These are phyloP conservation scores for Lachancea sp. DNA, from an alignment of 805 yeast genomes.

Conservation along the genomic window DNA sequence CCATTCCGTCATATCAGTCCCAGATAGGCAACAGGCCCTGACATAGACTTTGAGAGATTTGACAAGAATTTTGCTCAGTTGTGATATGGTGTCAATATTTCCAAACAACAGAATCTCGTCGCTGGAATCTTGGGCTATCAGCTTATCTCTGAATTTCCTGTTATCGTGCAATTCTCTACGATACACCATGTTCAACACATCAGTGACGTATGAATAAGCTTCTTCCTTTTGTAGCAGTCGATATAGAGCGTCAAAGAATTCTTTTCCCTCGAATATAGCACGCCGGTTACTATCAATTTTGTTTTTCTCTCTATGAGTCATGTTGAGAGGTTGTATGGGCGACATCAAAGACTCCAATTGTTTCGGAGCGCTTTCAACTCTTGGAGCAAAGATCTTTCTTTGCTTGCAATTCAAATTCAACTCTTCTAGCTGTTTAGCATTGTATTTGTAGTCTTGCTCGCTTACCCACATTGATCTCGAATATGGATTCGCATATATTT, in stretches of 20 bases:
- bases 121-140: constrained; percentile 22
- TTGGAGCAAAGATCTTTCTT: not conserved
- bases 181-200: constrained; percentile 30
- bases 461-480: constrained; percentile 39
- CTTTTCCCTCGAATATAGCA: not conserved
- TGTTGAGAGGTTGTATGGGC: constrained; percentile 2
- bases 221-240: constrained; percentile 34
- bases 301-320: too few species aligned
- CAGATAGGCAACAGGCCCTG: constrained; percentile 1
- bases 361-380: not conserved
- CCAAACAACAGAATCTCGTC: constrained; percentile 40
- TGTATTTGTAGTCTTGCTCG: constrained; percentile 30
- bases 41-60: constrained; percentile 11
- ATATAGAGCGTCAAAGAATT: constrained; percentile 1
- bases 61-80: constrained; percentile 33
- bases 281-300: not conserved
- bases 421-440: not conserved
- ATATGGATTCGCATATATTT: constrained; percentile 34
- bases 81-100: constrained; percentile 36
- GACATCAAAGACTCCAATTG: not conserved
- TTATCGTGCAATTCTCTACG: constrained; percentile 31
- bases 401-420: not conserved
- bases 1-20: not conserved
- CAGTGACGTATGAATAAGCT: constrained; percentile 30
- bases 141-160: constrained; percentile 26